A percentile compares a stretch with the other conserved stretches of the same genome.
Conservation (phyloP, 306 rosid genomes). For the Hippophae gyantsensis region DNA sequence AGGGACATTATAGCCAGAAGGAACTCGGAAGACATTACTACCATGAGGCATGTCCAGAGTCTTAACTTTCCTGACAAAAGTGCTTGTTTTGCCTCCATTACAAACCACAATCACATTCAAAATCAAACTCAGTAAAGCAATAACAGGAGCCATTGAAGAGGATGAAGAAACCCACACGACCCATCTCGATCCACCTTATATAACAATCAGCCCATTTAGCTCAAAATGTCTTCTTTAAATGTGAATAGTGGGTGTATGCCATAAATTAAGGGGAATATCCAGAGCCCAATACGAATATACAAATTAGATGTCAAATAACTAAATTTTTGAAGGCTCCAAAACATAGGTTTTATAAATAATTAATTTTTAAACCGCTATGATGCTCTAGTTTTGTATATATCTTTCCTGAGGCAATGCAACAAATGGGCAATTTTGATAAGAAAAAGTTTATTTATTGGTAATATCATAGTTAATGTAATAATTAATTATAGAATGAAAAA, state of each 20-base stretch:
- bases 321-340: background rate
- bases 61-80: conserved; percentile 37
- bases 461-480: too few species aligned
- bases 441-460: too few species aligned
- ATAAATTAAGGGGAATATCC: conserved; percentile 5
- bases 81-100: conserved; percentile 33
- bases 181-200: conserved; percentile 20
- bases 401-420: too few species aligned
- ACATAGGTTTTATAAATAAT: background rate
- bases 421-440: too few species aligned
- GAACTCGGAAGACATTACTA: conserved; percentile 48
- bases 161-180: conserved; percentile 17
- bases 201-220: background rate
- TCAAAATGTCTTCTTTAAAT: background rate
- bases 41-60: conserved; percentile 52
- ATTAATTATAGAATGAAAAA: too few species aligned
- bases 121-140: conserved; percentile 27
- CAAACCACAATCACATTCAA: conserved; percentile 21
- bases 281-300: conserved; percentile 1
- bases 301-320: conserved; percentile 8
- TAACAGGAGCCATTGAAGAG: conserved; percentile 9
- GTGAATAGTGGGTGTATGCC: background rate
- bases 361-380: too few species aligned
- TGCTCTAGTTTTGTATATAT: too few species aligned
- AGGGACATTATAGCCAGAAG: conserved; percentile 68